phyloP scores from a whole-genome alignment of 768 basidiomycete genomes.

The Auriscalpium vulgare region DNA sequence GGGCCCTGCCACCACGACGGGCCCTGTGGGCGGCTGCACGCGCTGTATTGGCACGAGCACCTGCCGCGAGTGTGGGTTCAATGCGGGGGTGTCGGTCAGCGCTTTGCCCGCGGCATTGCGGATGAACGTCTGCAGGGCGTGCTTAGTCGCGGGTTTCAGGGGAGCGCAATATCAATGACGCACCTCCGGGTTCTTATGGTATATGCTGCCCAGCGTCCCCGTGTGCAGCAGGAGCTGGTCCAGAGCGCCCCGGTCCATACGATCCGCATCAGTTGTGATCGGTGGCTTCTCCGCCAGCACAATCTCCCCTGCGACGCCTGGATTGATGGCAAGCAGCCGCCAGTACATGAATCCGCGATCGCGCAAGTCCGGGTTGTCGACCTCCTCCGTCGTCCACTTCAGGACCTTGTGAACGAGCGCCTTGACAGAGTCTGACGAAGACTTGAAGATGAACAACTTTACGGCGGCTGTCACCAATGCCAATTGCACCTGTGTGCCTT shows the following conservation, averaged over 20 bases:
- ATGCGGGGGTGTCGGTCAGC: conserved; percentile 79
- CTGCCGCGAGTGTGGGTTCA: conserved; percentile 74
- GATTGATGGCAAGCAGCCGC: conserved; percentile 92
- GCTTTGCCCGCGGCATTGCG: conserved; percentile 80
- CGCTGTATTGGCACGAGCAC: conserved; percentile 58
- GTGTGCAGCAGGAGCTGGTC: conserved; percentile 94
- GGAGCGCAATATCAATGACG: conserved; percentile 6
- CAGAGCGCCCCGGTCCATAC: conserved; percentile 93
- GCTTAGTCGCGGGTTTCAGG: background rate
- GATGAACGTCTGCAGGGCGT: conserved; percentile 60
- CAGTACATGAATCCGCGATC: conserved; percentile 99
- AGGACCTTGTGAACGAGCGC: conserved; percentile 90
- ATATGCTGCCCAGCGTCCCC: conserved; percentile 90
- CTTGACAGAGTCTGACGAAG: conserved; percentile 75
- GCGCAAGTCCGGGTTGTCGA: conserved; percentile 95
- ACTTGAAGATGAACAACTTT: conserved; percentile 91
- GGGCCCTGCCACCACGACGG: conserved; percentile 52
- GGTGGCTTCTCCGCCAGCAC: conserved; percentile 91
- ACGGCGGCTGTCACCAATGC: conserved; percentile 90
- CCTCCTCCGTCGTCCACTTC: conserved; percentile 95
- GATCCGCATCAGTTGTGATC: conserved; percentile 96
- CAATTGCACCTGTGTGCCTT: conserved; percentile 71
- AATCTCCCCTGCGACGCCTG: conserved; percentile 78
- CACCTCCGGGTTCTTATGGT: conserved; percentile 96
- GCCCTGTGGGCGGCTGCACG: conserved; percentile 33